A percentile compares a stretch with the other conserved stretches of the same genome.
phyloP scores from a whole-genome alignment of 1,284 basidiomycete species.

The Ceratobasidium sp. region DNA sequence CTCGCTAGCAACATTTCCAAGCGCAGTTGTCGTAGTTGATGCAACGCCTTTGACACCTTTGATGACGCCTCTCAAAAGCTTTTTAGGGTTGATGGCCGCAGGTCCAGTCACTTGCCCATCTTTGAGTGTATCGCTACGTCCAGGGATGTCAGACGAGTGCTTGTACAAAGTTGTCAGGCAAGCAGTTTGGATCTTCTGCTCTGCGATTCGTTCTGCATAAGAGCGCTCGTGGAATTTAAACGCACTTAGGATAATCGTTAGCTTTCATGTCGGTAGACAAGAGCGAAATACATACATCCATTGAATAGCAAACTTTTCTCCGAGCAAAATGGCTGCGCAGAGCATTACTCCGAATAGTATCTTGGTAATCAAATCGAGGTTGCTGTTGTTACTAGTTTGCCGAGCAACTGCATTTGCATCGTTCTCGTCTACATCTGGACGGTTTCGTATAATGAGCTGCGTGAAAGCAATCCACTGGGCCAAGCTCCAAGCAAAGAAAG shows the following conservation, averaged over 20 bases:
- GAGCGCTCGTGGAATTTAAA: slow-evolving; percentile 87
- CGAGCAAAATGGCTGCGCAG: slow-evolving; percentile 75
- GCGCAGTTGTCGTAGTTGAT: slow-evolving; percentile 82
- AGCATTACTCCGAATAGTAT: slow-evolving; percentile 81
- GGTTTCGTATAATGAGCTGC: slow-evolving; percentile 64
- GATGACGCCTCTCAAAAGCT: slow-evolving; percentile 75
- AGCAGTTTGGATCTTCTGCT: slow-evolving; percentile 84
- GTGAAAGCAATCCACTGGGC: slow-evolving; percentile 74
- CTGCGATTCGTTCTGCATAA: slow-evolving; percentile 85
- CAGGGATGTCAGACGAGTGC: slow-evolving; percentile 76
- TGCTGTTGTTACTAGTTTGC: slow-evolving; percentile 46
- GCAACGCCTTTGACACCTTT: slow-evolving; percentile 77
- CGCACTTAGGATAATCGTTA: slow-evolving; percentile 48
- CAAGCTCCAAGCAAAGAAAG: slow-evolving; percentile 78
- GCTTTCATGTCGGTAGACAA: neutral
- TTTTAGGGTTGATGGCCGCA: slow-evolving; percentile 63
- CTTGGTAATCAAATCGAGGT: slow-evolving; percentile 66
- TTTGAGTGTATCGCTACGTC: slow-evolving; percentile 72
- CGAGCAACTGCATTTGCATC: slow-evolving; percentile 47
- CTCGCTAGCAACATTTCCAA: slow-evolving; percentile 80
- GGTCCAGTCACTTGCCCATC: slow-evolving; percentile 57
- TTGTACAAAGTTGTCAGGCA: slow-evolving; percentile 81
- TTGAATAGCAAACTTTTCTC: slow-evolving; percentile 89
- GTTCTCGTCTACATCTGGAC: slow-evolving; percentile 49
- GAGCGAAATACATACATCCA: slow-evolving; percentile 62